Conservation (phyloP, 768 basidiomycete species). For the Panellus pusillus region DNA sequence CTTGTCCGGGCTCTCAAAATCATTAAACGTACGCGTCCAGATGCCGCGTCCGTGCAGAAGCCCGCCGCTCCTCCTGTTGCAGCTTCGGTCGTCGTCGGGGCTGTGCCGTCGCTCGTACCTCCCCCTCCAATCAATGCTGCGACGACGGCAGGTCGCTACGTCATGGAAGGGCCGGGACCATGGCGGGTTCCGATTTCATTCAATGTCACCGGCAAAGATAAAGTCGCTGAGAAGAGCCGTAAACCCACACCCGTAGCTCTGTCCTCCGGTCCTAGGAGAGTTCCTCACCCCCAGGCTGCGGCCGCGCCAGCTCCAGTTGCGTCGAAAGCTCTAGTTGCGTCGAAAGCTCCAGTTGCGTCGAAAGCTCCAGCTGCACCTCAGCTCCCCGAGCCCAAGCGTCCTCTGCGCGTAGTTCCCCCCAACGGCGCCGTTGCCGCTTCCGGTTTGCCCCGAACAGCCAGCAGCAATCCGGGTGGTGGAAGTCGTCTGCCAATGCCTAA, state of each 20-base stretch:
- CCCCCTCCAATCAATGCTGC: not conserved
- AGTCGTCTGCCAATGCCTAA: conserved; percentile 23
- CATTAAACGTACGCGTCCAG: conserved; percentile 40
- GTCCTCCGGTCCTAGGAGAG: conserved; percentile 15
- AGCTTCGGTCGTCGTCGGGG: not conserved
- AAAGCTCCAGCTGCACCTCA: not conserved
- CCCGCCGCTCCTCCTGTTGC: conserved; percentile 1
- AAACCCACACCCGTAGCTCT: conserved; percentile 1
- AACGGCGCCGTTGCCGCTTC: conserved; percentile 4
- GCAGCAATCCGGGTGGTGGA: not conserved
- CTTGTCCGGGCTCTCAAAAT: conserved; percentile 47
- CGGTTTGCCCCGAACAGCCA: conserved; percentile 10
- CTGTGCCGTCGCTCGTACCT: not conserved
- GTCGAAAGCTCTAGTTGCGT: no score
- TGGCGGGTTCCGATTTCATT: conserved; percentile 33
- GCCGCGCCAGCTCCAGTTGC: not conserved
- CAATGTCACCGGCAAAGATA: not conserved
- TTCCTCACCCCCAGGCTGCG: not conserved
- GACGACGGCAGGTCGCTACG: conserved; percentile 13
- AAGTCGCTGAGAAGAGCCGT: not conserved
- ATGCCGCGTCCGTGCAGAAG: conserved; percentile 13
- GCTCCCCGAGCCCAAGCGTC: conserved; percentile 11
- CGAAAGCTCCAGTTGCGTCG: no score
- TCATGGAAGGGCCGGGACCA: conserved; percentile 30
- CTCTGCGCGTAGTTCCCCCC: conserved; percentile 11